Conservation (phyloP, 2,329 filamentous ascomycete species). For the Teratosphaeria nubilosa region DNA sequence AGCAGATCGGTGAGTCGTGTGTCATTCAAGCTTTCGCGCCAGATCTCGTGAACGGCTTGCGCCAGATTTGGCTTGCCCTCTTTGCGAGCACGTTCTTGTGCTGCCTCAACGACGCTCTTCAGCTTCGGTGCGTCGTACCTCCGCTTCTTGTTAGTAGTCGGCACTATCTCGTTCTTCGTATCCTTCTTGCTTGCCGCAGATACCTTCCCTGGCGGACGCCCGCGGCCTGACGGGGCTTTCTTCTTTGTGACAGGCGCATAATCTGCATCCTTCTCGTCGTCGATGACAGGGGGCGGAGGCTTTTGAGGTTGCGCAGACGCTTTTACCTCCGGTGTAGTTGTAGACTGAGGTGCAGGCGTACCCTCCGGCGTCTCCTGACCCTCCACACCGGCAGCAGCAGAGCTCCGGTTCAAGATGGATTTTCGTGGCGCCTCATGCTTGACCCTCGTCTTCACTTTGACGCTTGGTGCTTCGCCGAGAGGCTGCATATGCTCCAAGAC, state of each 20-base stretch:
- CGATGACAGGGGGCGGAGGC: slow-evolving; percentile 23
- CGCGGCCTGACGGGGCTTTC: slow-evolving; percentile 14
- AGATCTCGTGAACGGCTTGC: slow-evolving; percentile 34
- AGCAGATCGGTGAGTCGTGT: slow-evolving; percentile 29
- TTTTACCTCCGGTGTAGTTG: slow-evolving; percentile 28
- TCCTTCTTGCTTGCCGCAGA: slow-evolving; percentile 4
- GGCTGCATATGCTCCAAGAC: slow-evolving; percentile 78
- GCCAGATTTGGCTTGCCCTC: slow-evolving; percentile 28
- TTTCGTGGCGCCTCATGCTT: slow-evolving; percentile 35
- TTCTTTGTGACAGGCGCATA: slow-evolving; percentile 29
- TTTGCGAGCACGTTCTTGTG: slow-evolving; percentile 30
- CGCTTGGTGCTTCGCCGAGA: slow-evolving; percentile 59
- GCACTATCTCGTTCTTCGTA: neutral
- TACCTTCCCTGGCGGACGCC: slow-evolving; percentile 13
- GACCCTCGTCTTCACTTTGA: slow-evolving; percentile 48
- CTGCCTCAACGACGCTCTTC: slow-evolving; percentile 30
- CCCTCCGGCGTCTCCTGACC: slow-evolving; percentile 37
- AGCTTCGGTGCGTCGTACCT: slow-evolving; percentile 13
- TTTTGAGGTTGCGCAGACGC: slow-evolving; percentile 17
- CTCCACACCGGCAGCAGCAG: slow-evolving; percentile 30
- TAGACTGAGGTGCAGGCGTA: slow-evolving; percentile 25
- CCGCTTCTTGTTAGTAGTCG: slow-evolving; percentile 1
- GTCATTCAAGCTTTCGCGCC: slow-evolving; percentile 30
- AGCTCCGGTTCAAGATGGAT: slow-evolving; percentile 32
- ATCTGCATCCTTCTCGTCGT: slow-evolving; percentile 40